Conservation (phyloP, 2,329 filamentous ascomycete species). For the Curvularia sp. region DNA sequence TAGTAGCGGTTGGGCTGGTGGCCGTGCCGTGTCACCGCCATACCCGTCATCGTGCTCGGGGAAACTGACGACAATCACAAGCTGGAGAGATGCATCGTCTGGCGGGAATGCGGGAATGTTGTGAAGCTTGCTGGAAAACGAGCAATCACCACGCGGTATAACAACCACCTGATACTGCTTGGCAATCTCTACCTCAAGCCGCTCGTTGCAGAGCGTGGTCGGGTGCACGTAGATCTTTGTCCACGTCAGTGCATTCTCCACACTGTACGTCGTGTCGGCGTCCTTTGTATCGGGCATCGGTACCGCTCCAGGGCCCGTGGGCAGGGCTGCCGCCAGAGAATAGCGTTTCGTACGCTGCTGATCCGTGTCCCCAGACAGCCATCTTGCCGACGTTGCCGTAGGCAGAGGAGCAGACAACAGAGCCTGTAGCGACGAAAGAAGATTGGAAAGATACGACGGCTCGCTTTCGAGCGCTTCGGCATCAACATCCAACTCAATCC, state of each 20-base stretch:
- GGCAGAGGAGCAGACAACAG: constrained; percentile 40
- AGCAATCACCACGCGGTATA: constrained; percentile 81
- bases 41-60: constrained; percentile 55
- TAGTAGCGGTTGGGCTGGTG: constrained; percentile 71
- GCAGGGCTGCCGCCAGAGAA: constrained; percentile 59
- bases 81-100: constrained; percentile 68
- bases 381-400: constrained; percentile 20
- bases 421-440: constrained; percentile 48
- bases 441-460: constrained; percentile 42
- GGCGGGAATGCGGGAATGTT: constrained; percentile 83
- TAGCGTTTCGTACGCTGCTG: constrained; percentile 33
- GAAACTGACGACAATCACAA: constrained; percentile 79
- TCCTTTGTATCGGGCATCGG: constrained; percentile 69
- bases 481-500: constrained; percentile 38
- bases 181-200: constrained; percentile 61
- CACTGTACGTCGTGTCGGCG: constrained; percentile 44
- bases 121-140: constrained; percentile 80
- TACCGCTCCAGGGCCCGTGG: constrained; percentile 69
- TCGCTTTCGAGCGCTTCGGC: constrained; percentile 33
- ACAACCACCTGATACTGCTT: constrained; percentile 77
- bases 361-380: constrained; percentile 15
- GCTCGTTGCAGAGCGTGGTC: constrained; percentile 69
- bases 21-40: constrained; percentile 4
- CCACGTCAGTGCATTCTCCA: constrained; percentile 67
- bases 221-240: constrained; percentile 71